Conservation (phyloP, 768 basidiomycete species). For the Tricholoma terreum region DNA sequence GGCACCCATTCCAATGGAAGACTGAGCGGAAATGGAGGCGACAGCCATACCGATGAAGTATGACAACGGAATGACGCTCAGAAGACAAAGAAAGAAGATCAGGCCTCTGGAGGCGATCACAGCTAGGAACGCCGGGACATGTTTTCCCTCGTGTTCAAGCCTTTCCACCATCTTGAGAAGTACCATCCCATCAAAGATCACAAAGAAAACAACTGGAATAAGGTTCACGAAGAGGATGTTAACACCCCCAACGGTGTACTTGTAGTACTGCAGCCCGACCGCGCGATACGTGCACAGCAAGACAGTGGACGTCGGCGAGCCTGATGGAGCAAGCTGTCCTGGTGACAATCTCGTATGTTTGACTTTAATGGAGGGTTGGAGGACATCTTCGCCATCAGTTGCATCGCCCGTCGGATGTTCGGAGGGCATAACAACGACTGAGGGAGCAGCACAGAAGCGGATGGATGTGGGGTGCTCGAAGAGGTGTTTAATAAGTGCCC, state of each 20-base stretch:
- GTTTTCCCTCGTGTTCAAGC: constrained; percentile 49
- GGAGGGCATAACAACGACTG: constrained; percentile 52
- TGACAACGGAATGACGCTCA: constrained; percentile 92
- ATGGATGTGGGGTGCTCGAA: constrained; percentile 76
- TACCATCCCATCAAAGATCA: constrained; percentile 89
- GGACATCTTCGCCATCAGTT: constrained; percentile 17
- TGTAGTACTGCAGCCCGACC: constrained; percentile 89
- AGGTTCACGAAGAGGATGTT: constrained; percentile 99
- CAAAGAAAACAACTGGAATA: constrained; percentile 90
- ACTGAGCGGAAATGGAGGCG: constrained; percentile 97
- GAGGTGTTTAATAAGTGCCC: constrained; percentile 88
- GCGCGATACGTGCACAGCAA: constrained; percentile 94
- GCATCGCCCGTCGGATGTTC: constrained; percentile 24
- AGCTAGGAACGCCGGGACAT: constrained; percentile 62
- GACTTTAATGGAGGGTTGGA: constrained; percentile 49
- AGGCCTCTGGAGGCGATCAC: constrained; percentile 70
- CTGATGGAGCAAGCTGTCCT: constrained; percentile 87
- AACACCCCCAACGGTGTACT: constrained; percentile 97
- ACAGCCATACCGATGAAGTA: constrained; percentile 99
- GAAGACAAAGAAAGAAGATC: constrained; percentile 81
- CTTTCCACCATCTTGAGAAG: constrained; percentile 68
- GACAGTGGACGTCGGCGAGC: constrained; percentile 80
- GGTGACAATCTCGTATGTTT: constrained; percentile 74
- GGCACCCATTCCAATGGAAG: constrained; percentile 98
- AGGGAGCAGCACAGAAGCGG: constrained; percentile 90